Evolutionary conservation across 257 asterid species (phyloP), one percentile per base, ranked within the genome.

Genomic region (Penstemon newberryi): DNA sequence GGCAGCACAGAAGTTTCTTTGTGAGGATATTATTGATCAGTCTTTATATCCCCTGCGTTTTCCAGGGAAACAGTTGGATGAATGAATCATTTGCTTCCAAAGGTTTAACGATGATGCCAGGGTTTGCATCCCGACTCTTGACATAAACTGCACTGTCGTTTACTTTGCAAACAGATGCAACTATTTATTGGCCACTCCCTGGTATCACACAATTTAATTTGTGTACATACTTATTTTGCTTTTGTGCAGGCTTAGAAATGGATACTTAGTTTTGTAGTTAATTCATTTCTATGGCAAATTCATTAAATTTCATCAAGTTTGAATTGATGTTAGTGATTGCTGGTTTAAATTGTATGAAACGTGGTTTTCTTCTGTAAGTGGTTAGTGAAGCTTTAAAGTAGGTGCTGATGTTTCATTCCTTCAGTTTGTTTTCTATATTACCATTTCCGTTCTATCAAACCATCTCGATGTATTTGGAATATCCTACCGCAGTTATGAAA

Each of bases 1-100:
- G 85, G 83, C 79, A 67, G 80, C 75, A 7, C 66, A 46, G 78
- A 65, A 4, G 42, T 63, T 79, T 76, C 70, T 69, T 49, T 67
- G 60, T 65, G 73, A 76, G 79, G 75, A 71, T 65, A 66, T 65
- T 80, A 63, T 82, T 79, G 80, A 84, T 78, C 75, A 41, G 56
- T 73, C 73, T 76, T 74, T 60, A 69, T 63, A 73, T 70, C 57
- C 73, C 79, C 82, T 78, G 82, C 67, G 75, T 80, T 84, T 82
- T 79, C 86, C 88, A 80, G 95, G 95, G 83, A 78, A 65, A 75
- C 72, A 58, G 76, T 75, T 83, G 79, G 86, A 80, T 74, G 80
- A 81, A 80, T 77, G 84, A 75, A 67, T 80, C 80, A 77, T 69
- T 78, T 87, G 87, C 90, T 88, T 84, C 88, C 82, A 72, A 80